Base-by-base conservation (phyloP, 176 grass and related monocot species). In the Oryza australiensis region DNA sequence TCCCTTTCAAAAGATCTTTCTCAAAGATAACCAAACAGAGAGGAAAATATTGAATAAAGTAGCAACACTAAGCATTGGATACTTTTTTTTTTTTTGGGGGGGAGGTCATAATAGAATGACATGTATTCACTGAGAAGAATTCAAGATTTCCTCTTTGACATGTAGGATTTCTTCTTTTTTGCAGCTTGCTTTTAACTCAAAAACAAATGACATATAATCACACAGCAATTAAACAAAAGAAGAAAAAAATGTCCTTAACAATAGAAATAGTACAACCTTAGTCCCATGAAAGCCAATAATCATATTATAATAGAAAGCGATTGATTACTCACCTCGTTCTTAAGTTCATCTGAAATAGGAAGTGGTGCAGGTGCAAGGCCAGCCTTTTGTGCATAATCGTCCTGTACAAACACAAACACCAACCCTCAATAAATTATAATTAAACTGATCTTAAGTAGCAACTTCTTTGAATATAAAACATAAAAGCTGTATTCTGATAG, bases 371-470 rank as follows among this genome's bases (percentile, higher is more conserved):
- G 22, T 75, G 92, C 82, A 65, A 93, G 65, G 70, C 90, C 90
- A 51, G 90, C 38, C 66, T 93, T 93, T 88, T 90, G 88, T 1
- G 82, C 84, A 80, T 93, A 98, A 64, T 98, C 90, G 77, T 91
- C 90, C 95, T 98, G 78, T 43, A 66, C 68, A 22, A 85, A 26
- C 29, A 83, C 85, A 68, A 73, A 76, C 26, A 70, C 32, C 62
- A 81, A 84, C 3, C 70, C 20, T 37, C 12, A 83, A 73, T 70
- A 4, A 86, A 53, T 68, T 65, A 12, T 34, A 12, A 26, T 34
- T 12, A 42, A 66, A 66, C 27, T 26, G 3, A 51, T 69, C 32
- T 66, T 65, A 81, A 62, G 37, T 27, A 82, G 49, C 12, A 82
- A 26, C 70, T 26, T 64, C 2, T 86, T 64, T 35, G 22, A 41